These are phyloP conservation scores for Fraxinus ornus DNA, from an alignment of 305 asterid genomes.

Conservation along the genomic window DNA sequence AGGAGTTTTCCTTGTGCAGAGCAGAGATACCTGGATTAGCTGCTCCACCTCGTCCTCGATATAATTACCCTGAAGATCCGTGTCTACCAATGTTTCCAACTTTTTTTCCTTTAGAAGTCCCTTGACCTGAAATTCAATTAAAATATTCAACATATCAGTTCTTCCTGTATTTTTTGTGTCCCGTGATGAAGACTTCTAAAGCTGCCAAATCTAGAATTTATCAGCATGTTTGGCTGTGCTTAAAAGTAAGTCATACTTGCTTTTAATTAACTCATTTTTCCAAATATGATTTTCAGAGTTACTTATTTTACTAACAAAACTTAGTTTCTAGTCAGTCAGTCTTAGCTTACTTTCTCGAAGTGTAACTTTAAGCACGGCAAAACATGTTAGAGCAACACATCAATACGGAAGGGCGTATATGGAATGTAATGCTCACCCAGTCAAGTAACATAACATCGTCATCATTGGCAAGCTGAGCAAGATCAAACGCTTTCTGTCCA, in stretches of 20 bases:
- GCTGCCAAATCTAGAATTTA: no score
- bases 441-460: conserved; percentile 81
- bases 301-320: background rate
- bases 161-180: no score
- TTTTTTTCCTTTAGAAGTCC: conserved; percentile 70
- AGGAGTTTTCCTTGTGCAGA: conserved; percentile 69
- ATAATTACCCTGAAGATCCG: conserved; percentile 71
- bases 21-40: conserved; percentile 77
- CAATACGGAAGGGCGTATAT: background rate
- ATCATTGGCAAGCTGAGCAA: conserved; percentile 75
- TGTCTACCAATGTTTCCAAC: conserved; percentile 68
- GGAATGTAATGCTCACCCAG: conserved; percentile 54
- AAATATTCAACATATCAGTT: background rate
- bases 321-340: no score
- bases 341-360: background rate
- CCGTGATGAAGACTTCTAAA: no score
- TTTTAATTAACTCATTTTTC: no score
- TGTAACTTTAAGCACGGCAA: background rate
- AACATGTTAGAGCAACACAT: background rate
- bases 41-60: conserved; percentile 71
- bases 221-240: background rate
- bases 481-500: conserved; percentile 81
- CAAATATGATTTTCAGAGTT: background rate
- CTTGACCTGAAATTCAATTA: conserved; percentile 51
- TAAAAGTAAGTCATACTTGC: no score